A percentile compares a stretch with the other conserved stretches of the same genome.
Conservation (phyloP, 2,329 filamentous ascomycete species). For the Diplodia seriata region DNA sequence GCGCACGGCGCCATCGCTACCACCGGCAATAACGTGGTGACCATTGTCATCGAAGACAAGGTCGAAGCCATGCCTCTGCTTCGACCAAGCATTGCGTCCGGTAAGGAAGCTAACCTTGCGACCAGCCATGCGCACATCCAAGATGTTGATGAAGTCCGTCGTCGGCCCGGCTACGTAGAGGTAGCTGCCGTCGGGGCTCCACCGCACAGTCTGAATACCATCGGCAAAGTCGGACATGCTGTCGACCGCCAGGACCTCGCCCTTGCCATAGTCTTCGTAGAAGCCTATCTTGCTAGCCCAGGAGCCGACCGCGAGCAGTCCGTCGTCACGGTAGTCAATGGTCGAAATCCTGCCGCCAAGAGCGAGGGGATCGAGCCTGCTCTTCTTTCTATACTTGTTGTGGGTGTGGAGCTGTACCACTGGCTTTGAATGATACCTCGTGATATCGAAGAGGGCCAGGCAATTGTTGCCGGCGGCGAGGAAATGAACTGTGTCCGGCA, state of each 20-base stretch:
- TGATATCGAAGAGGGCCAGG: slow-evolving; percentile 64
- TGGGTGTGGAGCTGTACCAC: slow-evolving; percentile 47
- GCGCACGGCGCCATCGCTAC: slow-evolving; percentile 61
- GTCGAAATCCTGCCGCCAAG: slow-evolving; percentile 59
- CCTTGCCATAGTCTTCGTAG: slow-evolving; percentile 59
- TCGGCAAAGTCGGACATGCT: slow-evolving; percentile 40
- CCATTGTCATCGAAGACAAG: slow-evolving; percentile 47
- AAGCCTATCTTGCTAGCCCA: slow-evolving; percentile 63
- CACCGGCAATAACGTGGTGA: slow-evolving; percentile 66
- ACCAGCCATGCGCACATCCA: slow-evolving; percentile 64
- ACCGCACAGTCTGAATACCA: slow-evolving; percentile 63
- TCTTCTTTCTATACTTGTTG: slow-evolving; percentile 43
- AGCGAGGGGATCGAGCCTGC: slow-evolving; percentile 54
- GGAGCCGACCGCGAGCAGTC: slow-evolving; percentile 63
- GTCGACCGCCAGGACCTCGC: slow-evolving; percentile 51
- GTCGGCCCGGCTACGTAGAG: slow-evolving; percentile 65
- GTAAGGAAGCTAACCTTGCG: slow-evolving; percentile 58
- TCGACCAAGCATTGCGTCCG: slow-evolving; percentile 55
- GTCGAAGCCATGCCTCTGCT: slow-evolving; percentile 65
- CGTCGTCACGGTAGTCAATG: slow-evolving; percentile 56
- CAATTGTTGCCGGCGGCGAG: slow-evolving; percentile 63
- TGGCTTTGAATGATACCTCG: slow-evolving; percentile 42
- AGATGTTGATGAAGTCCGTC: slow-evolving; percentile 63
- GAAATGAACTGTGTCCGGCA: slow-evolving; percentile 57
- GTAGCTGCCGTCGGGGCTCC: slow-evolving; percentile 65